phyloP scores from a whole-genome alignment of 2,329 filamentous ascomycete species.

The Harringtonia aguacate region DNA sequence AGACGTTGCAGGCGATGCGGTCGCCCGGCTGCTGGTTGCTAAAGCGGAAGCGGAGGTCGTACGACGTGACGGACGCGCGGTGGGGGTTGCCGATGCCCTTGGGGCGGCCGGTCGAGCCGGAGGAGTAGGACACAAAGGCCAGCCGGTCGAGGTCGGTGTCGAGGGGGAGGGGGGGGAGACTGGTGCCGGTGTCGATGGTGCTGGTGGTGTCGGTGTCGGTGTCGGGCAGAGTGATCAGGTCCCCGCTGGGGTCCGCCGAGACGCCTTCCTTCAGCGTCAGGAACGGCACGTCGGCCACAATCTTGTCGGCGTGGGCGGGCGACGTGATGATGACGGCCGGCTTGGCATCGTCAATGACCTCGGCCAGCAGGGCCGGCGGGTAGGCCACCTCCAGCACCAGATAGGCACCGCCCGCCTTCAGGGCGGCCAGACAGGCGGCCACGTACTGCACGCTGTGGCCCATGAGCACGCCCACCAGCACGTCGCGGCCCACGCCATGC shows the following conservation, averaged over 20 bases:
- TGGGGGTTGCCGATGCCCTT: slow-evolving; percentile 77
- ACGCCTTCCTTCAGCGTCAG: slow-evolving; percentile 48
- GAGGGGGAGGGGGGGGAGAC: slow-evolving; percentile 39
- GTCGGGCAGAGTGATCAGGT: neutral
- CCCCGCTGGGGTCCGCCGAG: neutral
- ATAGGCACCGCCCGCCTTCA: slow-evolving; percentile 70
- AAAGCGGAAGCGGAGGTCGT: slow-evolving; percentile 59
- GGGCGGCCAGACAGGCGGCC: slow-evolving; percentile 65
- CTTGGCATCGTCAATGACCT: slow-evolving; percentile 66
- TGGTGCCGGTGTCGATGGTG: slow-evolving; percentile 1
- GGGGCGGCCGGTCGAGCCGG: slow-evolving; percentile 67
- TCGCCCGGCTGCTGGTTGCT: slow-evolving; percentile 62
- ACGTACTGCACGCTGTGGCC: slow-evolving; percentile 70
- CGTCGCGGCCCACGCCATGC: slow-evolving; percentile 61
- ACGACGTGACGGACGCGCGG: slow-evolving; percentile 61
- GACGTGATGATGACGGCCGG: slow-evolving; percentile 63
- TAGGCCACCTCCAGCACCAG: slow-evolving; percentile 73
- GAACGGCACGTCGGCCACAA: slow-evolving; percentile 52
- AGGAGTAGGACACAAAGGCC: slow-evolving; percentile 73
- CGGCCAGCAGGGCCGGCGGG: slow-evolving; percentile 59
- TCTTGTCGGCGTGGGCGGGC: slow-evolving; percentile 50
- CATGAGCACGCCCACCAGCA: slow-evolving; percentile 64
- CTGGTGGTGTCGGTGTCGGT: neutral
- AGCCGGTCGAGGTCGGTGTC: slow-evolving; percentile 63
- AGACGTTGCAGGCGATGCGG: slow-evolving; percentile 78